Evolutionary conservation across 1,139 yeast genomes (phyloP), one percentile per base, ranked within the genome.

Genomic region (Scheffersomyces parashehatae): DNA sequence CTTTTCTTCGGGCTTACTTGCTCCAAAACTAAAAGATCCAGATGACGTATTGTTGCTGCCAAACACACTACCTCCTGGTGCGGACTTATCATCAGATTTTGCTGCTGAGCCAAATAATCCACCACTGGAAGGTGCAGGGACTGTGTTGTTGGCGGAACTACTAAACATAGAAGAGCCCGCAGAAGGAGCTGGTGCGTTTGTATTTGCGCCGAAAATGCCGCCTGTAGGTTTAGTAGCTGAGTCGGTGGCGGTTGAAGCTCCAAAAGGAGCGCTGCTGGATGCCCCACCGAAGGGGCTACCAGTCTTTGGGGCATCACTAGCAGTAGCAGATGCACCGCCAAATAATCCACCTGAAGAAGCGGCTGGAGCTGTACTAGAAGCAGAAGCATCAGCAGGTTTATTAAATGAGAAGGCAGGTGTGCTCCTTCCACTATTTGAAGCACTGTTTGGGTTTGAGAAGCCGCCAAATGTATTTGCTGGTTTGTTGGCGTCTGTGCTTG

Each of bases 271-370:
- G 28, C 20, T 29, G 11, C 13, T 20, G 31, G 28, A 10, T 31
- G 37, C 62, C n/a, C 62, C 53, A 5, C 73, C 73, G 46, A 67
- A 59, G 29, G 61, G 48, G 28, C 53, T 55, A n/a, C 60, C 59
- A 11, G 49, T n/a, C 11, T 54, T 32, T 28, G 41, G 28, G 13
- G 40, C 34, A n/a, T 38, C 50, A 8, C 43, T 14, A n/a, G 51
- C 35, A 33, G 12, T n/a, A 20, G 29, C n/a, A 9, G 48, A 28
- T 14, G 43, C 29, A 33, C 38, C 36, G 12, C 49, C 50, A 38
- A 45, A 40, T 12, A 29, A 10, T 26, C 42, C 37, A n/a, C 47
- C 47, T 20, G 52, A 44, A 28, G 41, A 35, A 28, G 39, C 32
- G 3, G 33, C 28, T 15, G 29, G 11, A 26, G 35, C 35, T n/a